Conservation (phyloP, 2,329 filamentous ascomycete genomes). For the Delphinella strobiligena region DNA sequence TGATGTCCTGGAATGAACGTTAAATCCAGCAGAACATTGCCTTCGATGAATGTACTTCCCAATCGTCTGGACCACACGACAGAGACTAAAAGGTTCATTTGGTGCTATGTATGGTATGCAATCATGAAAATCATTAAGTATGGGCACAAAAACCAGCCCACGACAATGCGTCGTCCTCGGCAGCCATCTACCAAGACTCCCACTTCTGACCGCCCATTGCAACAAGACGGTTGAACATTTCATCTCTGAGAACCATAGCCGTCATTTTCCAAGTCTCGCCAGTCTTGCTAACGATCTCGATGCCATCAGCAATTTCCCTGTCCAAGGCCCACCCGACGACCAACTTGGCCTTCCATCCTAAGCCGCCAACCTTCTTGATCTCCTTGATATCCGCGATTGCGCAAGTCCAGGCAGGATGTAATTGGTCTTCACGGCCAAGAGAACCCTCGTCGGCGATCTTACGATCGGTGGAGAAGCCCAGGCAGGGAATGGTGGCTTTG, state of each 20-base stretch:
- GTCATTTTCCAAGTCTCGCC: slow-evolving; percentile 52
- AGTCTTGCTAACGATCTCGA: slow-evolving; percentile 51
- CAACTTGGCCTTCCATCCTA: slow-evolving; percentile 76
- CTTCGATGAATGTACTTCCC: too few relatives aligned
- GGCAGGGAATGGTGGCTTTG: slow-evolving; percentile 52
- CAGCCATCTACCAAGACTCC: slow-evolving; percentile 60
- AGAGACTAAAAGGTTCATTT: too few relatives aligned
- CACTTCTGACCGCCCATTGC: slow-evolving; percentile 73
- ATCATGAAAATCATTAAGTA: too few relatives aligned
- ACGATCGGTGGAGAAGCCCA: slow-evolving; percentile 51
- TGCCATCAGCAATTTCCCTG: slow-evolving; percentile 61
- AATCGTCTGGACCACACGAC: too few relatives aligned
- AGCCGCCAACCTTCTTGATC: slow-evolving; percentile 65
- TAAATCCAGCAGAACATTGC: too few relatives aligned
- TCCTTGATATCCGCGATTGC: slow-evolving; percentile 60
- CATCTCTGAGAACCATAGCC: slow-evolving; percentile 59
- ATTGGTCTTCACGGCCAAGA: slow-evolving; percentile 34
- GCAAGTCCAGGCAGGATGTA: slow-evolving; percentile 55
- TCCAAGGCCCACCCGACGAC: slow-evolving; percentile 69
- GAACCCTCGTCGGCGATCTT: slow-evolving; percentile 28
- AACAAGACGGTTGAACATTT: slow-evolving; percentile 68
- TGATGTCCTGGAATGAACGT: too few relatives aligned
- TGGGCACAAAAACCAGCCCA: too few relatives aligned
- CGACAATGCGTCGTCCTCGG: too few relatives aligned
- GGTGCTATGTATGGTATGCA: too few relatives aligned